Conservation (phyloP, 805 yeast genomes). For the Wickerhamiella nectarea region DNA sequence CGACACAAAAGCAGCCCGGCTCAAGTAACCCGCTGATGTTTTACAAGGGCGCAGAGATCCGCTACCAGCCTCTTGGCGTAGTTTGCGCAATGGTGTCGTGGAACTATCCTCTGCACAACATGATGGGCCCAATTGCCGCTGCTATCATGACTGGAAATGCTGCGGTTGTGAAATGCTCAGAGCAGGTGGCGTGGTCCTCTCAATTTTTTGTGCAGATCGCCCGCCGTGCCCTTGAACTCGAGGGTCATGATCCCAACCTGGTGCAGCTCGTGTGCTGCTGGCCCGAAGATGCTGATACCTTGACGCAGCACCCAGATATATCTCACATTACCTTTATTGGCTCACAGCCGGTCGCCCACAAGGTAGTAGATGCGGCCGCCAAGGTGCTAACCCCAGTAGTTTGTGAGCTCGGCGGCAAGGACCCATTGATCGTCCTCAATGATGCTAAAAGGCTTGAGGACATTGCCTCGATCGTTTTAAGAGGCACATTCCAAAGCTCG, state of each 20-base stretch:
- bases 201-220: constrained; percentile 61
- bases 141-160: constrained; percentile 85
- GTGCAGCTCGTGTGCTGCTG: constrained; percentile 82
- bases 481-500: constrained; percentile 94
- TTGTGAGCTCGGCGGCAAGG: constrained; percentile 94
- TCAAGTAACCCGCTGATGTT: constrained; percentile 75
- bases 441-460: constrained; percentile 19
- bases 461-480: constrained; percentile 67
- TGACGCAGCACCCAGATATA: constrained; percentile 70
- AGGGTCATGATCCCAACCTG: constrained; percentile 65
- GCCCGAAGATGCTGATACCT: constrained; percentile 77
- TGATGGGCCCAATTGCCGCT: constrained; percentile 85
- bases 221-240: constrained; percentile 53
- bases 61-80: constrained; percentile 85
- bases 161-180: constrained; percentile 85
- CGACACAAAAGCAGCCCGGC: constrained; percentile 68
- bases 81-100: constrained; percentile 87
- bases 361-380: constrained; percentile 72
- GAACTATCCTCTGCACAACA: constrained; percentile 95
- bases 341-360: constrained; percentile 86
- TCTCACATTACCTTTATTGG: constrained; percentile 92
- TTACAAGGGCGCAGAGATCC: constrained; percentile 84
- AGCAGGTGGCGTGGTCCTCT: constrained; percentile 92
- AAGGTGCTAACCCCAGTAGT: constrained; percentile 86
- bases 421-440: constrained; percentile 76